These are phyloP conservation scores for Ascochyta koolunga DNA, from an alignment of 2,329 filamentous ascomycete species.

Conservation along the genomic window DNA sequence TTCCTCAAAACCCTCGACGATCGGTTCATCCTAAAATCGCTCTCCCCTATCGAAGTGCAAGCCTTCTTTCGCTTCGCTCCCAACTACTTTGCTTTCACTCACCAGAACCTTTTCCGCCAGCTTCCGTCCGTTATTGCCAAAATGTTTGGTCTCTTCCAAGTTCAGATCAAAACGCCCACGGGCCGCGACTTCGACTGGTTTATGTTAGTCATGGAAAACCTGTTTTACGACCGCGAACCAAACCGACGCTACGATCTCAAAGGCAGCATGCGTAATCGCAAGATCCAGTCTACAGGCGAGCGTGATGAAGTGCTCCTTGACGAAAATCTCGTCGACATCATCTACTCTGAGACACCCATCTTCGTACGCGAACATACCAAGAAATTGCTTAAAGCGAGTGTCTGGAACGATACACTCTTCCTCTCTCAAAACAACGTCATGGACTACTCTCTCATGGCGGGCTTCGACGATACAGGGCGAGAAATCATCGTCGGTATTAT, in stretches of 20 bases:
- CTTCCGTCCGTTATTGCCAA: constrained; percentile 97
- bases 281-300: constrained; percentile 93
- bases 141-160: constrained; percentile 98
- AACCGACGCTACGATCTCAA: constrained; percentile 88
- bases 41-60: constrained; percentile 89
- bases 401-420: constrained; percentile 98
- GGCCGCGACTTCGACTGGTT: constrained; percentile 95
- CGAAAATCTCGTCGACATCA: constrained; percentile 99
- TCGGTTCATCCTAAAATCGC: constrained; percentile 87
- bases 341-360: constrained; percentile 87
- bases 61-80: constrained; percentile 95
- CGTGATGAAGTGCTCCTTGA: constrained; percentile 95
- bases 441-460: constrained; percentile 99
- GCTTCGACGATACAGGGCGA: constrained; percentile 86
- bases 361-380: constrained; percentile 97
- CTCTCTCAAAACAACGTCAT: constrained; percentile 94
- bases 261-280: constrained; percentile 97
- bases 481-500: constrained; percentile 98
- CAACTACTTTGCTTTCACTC: constrained; percentile 97
- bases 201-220: constrained; percentile 92
- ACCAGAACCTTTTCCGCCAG: constrained; percentile 89
- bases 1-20: constrained; percentile 97
- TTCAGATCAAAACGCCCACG: constrained; percentile 96
- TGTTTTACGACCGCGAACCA: constrained; percentile 93
- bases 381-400: constrained; percentile 85